phyloP scores from a whole-genome alignment of 2,329 filamentous ascomycete genomes.

The Alternaria metachromatica region DNA sequence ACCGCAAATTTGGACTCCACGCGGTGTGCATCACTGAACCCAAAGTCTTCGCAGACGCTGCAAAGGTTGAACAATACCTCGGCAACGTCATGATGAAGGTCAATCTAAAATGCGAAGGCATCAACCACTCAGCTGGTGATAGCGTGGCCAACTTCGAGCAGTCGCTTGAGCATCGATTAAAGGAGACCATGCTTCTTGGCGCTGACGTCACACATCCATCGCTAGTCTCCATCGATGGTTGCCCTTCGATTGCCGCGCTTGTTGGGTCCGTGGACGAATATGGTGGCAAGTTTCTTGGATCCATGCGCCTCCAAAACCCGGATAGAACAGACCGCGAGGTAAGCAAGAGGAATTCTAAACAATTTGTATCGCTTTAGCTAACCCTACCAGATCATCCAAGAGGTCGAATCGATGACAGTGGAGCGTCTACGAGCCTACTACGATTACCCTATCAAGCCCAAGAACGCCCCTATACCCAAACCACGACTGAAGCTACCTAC shows the following conservation, averaged over 20 bases:
- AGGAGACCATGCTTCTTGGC: not conserved
- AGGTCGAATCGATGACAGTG: slow-evolving; percentile 17
- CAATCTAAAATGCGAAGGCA: slow-evolving; percentile 35
- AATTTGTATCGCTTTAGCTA: not conserved
- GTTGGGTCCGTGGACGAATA: slow-evolving; percentile 49
- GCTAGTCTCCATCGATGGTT: slow-evolving; percentile 18
- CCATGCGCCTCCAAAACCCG: slow-evolving; percentile 42
- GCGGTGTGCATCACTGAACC: no score
- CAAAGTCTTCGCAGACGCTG: no score
- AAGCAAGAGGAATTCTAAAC: no score
- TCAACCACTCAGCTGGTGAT: slow-evolving; percentile 24
- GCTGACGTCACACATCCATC: slow-evolving; percentile 53
- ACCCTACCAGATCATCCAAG: slow-evolving; percentile 2
- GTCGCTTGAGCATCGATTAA: no score
- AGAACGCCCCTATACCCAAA: no score
- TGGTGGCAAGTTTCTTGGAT: slow-evolving; percentile 45
- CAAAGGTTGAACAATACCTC: slow-evolving; percentile 12
- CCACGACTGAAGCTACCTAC: no score
- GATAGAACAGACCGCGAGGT: not conserved
- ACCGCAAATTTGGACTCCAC: no score
- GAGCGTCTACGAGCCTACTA: slow-evolving; percentile 15
- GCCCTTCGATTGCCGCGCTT: slow-evolving; percentile 51
- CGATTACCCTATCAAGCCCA: no score
- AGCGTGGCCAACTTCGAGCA: not conserved
- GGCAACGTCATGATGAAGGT: slow-evolving; percentile 35